Evolutionary conservation across 176 grass and related monocot species (phyloP), one percentile per base, ranked within the genome.

Genomic region (Elymus sibiricus): DNA sequence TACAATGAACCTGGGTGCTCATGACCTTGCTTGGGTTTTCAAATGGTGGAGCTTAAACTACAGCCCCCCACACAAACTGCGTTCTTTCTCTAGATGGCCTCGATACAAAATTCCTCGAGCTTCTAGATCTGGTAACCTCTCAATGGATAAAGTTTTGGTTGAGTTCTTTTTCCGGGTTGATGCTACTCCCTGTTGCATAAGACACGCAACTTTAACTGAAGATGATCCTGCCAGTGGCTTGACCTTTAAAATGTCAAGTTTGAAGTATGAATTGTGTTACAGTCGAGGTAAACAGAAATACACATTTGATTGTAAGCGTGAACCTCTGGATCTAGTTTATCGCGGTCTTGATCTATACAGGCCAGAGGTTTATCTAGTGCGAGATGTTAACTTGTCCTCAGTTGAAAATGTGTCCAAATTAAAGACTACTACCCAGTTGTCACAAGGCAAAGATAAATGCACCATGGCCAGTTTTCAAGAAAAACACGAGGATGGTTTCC

Each of bases 1-100:
- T 39, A 91, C 92, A 49, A 99, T 99, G 97, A 96, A 94, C 82
- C 87, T 99, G 68, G 97, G 97, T 82, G 97, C 94, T 25, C 97
- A 99, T 90, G 97, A 99, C 86, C 88, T 99, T 68, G 94, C 94
- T 70, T 99, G 97, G 97, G 86, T 99, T 85, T 99, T 99, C 82
- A 99, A 99, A 87, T 99, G 97, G 97, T 96, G 97, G 97, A 88
- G 89, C 55, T 87, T 99, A 91, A 99, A 99, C 83, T 99, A 99
- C 44, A 96, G 83, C 26, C 97, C 97, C 22, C 97, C 97, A 77
- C 92, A 96, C 77, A 99, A 99, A 84, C 66, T 99, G 56, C 92
- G 97, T 82, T 96, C 94, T 72, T 99, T 99, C 77, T 96, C 97
- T 85, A 92, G 88, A 90, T 99, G 93, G 94, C 94, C 86, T 82